A percentile compares a stretch with the other conserved stretches of the same genome.
phyloP scores from a whole-genome alignment of 2,329 filamentous ascomycete species.

The Blastomyces emzantsi region DNA sequence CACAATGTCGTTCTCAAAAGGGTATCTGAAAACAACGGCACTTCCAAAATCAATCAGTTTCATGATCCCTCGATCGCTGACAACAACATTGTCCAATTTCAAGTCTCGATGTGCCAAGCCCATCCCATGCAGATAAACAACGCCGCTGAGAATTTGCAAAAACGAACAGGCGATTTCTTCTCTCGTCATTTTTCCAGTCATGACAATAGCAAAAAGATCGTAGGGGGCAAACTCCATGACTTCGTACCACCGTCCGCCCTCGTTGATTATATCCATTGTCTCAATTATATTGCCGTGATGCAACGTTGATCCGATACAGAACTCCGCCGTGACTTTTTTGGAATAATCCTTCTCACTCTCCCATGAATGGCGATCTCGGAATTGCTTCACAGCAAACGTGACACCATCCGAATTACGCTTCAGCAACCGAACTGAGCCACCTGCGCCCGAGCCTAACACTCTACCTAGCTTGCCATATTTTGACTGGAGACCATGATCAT shows the following conservation, averaged over 20 bases:
- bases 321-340: constrained; percentile 96
- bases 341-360: constrained; percentile 93
- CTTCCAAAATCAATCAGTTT: constrained; percentile 99
- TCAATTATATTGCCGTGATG: constrained; percentile 99
- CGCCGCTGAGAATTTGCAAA: constrained; percentile 87
- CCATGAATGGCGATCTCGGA: constrained; percentile 81
- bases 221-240: constrained; percentile 98
- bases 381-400: constrained; percentile 97
- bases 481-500: constrained; percentile 80
- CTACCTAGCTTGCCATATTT: constrained; percentile 96
- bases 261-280: constrained; percentile 90
- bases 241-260: constrained; percentile 91
- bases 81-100: constrained; percentile 96
- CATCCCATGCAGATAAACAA: constrained; percentile 91
- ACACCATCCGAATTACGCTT: constrained; percentile 86
- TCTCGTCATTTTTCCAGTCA: constrained; percentile 94
- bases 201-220: constrained; percentile 95
- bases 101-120: constrained; percentile 89
- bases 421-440: constrained; percentile 88
- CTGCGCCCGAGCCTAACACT: constrained; percentile 85
- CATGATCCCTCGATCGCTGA: constrained; percentile 95
- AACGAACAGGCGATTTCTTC: constrained; percentile 88
- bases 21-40: constrained; percentile 93
- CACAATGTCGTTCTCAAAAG: constrained; percentile 84
- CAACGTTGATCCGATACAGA: constrained; percentile 92